phyloP scores from a whole-genome alignment of 352 stramenopile genomes.

The Pythium oligandrum region DNA sequence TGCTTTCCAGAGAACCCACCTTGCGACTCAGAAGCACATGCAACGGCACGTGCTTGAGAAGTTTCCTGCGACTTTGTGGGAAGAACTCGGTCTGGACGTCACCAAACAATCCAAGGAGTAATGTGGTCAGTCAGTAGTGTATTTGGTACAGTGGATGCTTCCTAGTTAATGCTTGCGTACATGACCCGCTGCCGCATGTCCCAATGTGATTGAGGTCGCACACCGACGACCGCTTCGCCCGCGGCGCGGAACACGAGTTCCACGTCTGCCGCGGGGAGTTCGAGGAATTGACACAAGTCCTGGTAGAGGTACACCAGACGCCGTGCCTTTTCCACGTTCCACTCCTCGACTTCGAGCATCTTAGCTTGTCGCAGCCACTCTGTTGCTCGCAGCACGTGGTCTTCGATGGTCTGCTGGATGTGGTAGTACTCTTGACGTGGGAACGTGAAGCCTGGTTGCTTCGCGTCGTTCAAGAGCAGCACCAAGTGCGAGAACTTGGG shows the following conservation, averaged over 20 bases:
- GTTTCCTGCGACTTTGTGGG: slow-evolving; percentile 58
- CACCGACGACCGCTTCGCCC: slow-evolving; percentile 5
- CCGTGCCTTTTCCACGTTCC: slow-evolving; percentile 50
- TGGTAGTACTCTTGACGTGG: slow-evolving; percentile 58
- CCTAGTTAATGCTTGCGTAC: too few species aligned
- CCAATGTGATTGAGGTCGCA: too few species aligned
- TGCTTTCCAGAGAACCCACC: slow-evolving; percentile 42
- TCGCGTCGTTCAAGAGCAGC: slow-evolving; percentile 53
- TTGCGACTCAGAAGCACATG: slow-evolving; percentile 45
- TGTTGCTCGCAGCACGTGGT: slow-evolving; percentile 54
- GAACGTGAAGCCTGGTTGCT: slow-evolving; percentile 44
- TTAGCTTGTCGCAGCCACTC: slow-evolving; percentile 66
- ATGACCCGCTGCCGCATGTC: too few species aligned
- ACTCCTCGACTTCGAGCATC: slow-evolving; percentile 57
- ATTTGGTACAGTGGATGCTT: too few species aligned
- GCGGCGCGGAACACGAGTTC: slow-evolving; percentile 48
- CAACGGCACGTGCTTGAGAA: slow-evolving; percentile 46
- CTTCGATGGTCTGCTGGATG: slow-evolving; percentile 69
- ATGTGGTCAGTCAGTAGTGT: too few species aligned
- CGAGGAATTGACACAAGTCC: slow-evolving; percentile 60
- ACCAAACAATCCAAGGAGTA: too few species aligned
- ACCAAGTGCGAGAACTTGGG: slow-evolving; percentile 71
- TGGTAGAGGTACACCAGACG: slow-evolving; percentile 37
- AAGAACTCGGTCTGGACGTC: slow-evolving; percentile 31
- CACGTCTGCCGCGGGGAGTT: slow-evolving; percentile 60